phyloP scores from a whole-genome alignment of 495 filamentous ascomycete genomes.

The Penicillium herquei region DNA sequence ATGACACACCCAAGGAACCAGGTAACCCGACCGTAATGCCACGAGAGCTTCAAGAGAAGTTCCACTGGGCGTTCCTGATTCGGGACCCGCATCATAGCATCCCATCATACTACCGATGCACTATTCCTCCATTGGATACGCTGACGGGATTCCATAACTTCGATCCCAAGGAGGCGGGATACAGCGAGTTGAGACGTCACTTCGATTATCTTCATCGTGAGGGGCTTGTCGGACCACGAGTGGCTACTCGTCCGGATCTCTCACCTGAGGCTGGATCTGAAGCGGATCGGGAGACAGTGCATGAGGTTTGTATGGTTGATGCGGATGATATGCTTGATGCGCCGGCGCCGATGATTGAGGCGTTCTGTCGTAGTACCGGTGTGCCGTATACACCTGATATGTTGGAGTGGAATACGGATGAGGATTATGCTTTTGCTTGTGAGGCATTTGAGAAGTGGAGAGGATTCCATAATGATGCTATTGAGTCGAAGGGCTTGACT shows the following conservation, averaged over 20 bases:
- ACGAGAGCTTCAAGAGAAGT: constrained; percentile 59
- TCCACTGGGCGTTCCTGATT: constrained; percentile 97
- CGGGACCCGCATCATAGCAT: constrained; percentile 85
- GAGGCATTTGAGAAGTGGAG: constrained; percentile 91
- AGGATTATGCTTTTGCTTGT: constrained; percentile 60
- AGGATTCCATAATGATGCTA: constrained; percentile 93
- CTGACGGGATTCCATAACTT: constrained; percentile 86
- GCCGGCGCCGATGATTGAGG: constrained; percentile 67
- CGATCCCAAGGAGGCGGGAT: constrained; percentile 83
- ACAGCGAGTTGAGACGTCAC: constrained; percentile 76
- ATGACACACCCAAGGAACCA: constrained; percentile 53
- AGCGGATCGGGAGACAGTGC: constrained; percentile 18
- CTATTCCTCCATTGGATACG: constrained; percentile 77
- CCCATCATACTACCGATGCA: constrained; percentile 93
- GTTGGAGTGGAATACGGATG: constrained; percentile 78
- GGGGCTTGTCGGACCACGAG: constrained; percentile 61
- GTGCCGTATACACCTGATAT: constrained; percentile 69
- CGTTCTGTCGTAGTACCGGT: constrained; percentile 76
- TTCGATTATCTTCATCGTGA: constrained; percentile 75
- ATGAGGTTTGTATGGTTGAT: constrained; percentile 84
- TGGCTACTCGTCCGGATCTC: constrained; percentile 46
- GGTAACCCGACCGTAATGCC: constrained; percentile 86
- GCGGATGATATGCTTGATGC: constrained; percentile 90
- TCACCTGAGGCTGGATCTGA: constrained; percentile 7
- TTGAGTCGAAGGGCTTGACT: constrained; percentile 70